These are phyloP conservation scores for Tuber brumale DNA, from an alignment of 495 filamentous ascomycete genomes.

Conservation along the genomic window DNA sequence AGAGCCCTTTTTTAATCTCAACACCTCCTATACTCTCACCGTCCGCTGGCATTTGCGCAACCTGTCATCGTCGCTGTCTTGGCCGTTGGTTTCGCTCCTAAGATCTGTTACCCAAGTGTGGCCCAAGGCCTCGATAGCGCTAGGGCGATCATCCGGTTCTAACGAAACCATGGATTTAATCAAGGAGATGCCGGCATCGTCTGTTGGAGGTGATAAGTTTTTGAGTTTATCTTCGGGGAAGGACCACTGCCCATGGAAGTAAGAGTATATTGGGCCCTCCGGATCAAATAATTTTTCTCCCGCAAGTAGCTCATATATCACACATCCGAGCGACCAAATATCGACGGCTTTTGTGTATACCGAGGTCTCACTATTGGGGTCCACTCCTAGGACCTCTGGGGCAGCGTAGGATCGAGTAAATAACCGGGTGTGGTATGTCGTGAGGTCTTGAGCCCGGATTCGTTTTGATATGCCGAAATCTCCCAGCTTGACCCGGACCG, in stretches of 20 bases:
- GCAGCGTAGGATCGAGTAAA: slow-evolving; percentile 14
- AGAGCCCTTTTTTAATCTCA: too few relatives aligned
- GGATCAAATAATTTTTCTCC: not conserved
- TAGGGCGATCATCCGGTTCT: not conserved
- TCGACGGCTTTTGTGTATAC: slow-evolving; percentile 22
- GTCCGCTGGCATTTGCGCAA: too few relatives aligned
- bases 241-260: not conserved
- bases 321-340: slow-evolving; percentile 27
- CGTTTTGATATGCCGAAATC: slow-evolving; percentile 18
- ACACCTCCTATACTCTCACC: too few relatives aligned
- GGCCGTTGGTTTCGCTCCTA: too few relatives aligned
- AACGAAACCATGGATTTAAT: not conserved
- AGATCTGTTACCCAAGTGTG: not conserved
- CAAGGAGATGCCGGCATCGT: not conserved
- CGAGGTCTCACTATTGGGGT: slow-evolving; percentile 7
- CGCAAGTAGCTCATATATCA: slow-evolving; percentile 11
- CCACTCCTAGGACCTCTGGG: slow-evolving; percentile 16
- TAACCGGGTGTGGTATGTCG: slow-evolving; percentile 6
- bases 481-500: slow-evolving; percentile 12
- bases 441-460: not conserved
- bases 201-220: not conserved
- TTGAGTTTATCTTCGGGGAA: not conserved
- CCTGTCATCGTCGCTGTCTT: not conserved
- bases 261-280: not conserved
- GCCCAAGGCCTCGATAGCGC: not conserved